Base-by-base conservation (phyloP, 495 filamentous ascomycete species). In the Aspergillus funiculosus region DNA sequence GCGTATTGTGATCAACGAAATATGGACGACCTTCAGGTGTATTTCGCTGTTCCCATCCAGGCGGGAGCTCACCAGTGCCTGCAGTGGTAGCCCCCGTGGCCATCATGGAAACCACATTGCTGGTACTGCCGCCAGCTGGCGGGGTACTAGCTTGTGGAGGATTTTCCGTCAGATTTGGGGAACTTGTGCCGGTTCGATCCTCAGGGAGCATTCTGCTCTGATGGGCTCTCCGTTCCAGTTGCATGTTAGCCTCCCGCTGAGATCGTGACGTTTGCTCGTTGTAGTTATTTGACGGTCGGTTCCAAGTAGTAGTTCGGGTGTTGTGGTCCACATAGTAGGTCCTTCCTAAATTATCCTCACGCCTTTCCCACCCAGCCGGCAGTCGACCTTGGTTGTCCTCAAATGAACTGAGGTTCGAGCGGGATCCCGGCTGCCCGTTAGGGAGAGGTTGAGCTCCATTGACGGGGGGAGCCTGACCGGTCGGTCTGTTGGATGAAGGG, bases 241-340 rank as follows among this genome's bases (percentile, higher is more conserved):
- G 86, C 46, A 89, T 95, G 53, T 88, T 89, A 11, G 87, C 86
- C 57, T 89, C 87, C 58, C 88, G 77, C 51, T 88, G 85, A 45
- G 73, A 81, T 29, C 85, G 77, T 55, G 91, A 84, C 22, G 85
- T 82, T 22, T 81, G 80, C 51, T 84, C 85, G 45, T 82, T 90
- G 53, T 89, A 90, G 46, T 80, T 76, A 30, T 82, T 81, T 5
- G 90, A 83, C 18, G 92, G 92, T 45, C 92, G 74, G 51, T 82
- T 88, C 92, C 92, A 98, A 39, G 91, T 98, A 8, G 92, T 98
- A 36, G 90, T 89, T 51, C 92, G 77, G 4, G 91, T 94, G 62
- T 98, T 98, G 64, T 98, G 92, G 62, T 98, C 92, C 24, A 98
- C 92, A 66, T 98, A 98, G 60, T 98, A 98, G n/a, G 90, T 97